phyloP scores from a whole-genome alignment of 2,329 filamentous ascomycete genomes.

The Fusarium sp. region DNA sequence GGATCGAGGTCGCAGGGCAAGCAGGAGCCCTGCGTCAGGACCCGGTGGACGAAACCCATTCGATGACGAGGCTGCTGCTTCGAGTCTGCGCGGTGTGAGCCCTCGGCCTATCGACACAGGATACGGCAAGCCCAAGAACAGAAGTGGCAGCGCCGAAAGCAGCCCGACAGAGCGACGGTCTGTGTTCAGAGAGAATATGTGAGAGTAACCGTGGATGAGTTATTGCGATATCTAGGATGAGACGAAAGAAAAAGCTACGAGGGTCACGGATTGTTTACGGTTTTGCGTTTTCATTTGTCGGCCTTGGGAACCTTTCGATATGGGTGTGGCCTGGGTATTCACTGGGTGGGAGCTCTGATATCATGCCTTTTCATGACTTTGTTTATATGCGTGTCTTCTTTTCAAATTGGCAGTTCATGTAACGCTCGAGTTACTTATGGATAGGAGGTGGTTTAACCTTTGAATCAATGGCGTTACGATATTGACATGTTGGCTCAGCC shows the following conservation, averaged over 20 bases:
- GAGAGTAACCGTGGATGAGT: conserved; percentile 29
- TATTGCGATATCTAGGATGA: conserved; percentile 2
- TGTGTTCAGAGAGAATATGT: conserved; percentile 78
- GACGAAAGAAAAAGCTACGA: conserved; percentile 15
- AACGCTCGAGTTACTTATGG: conserved; percentile 21
- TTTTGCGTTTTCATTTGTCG: conserved; percentile 6
- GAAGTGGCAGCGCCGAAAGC: conserved; percentile 57
- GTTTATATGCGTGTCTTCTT: conserved; percentile 14
- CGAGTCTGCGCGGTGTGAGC: conserved; percentile 78
- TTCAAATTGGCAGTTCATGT: conserved; percentile 28
- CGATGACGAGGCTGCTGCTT: conserved; percentile 74
- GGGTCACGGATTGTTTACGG: conserved; percentile 12
- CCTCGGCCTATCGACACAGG: conserved; percentile 75
- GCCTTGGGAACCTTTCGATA: conserved; percentile 8
- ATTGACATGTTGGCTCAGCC: conserved; percentile 1
- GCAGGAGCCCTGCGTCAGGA: conserved; percentile 56
- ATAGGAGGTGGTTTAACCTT: conserved; percentile 15
- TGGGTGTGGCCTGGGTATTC: conserved; percentile 19
- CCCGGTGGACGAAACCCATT: conserved; percentile 71
- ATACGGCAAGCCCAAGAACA: conserved; percentile 47
- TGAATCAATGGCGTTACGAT: conserved; percentile 37
- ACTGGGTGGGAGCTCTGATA: conserved; percentile 41
- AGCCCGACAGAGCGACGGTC: conserved; percentile 77
- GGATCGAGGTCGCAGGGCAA: conserved; percentile 59
- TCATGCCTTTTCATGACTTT: conserved; percentile 23